phyloP scores from a whole-genome alignment of 2,329 filamentous ascomycete genomes.

The Hypoxylon sp. region DNA sequence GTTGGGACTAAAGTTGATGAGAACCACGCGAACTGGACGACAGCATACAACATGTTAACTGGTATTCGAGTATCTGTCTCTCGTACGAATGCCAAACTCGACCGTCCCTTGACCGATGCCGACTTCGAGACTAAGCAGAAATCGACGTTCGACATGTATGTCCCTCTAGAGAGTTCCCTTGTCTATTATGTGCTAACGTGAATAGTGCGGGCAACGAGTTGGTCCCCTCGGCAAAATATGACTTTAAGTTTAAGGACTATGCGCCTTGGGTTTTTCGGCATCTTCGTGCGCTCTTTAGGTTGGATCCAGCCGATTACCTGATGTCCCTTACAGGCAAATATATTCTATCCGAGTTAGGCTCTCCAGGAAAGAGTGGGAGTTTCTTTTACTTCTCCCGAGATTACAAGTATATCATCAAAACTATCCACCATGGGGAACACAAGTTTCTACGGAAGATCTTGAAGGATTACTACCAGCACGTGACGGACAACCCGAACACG shows the following conservation, averaged over 20 bases:
- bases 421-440: constrained; percentile 95
- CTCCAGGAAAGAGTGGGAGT: constrained; percentile 96
- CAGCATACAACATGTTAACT: constrained; percentile 99
- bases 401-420: constrained; percentile 99
- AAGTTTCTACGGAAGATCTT: constrained; percentile 87
- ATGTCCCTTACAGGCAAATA: constrained; percentile 99
- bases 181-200: constrained; percentile 54
- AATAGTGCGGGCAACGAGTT: constrained; percentile 92
- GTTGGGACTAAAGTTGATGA: constrained; percentile 99
- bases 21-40: constrained; percentile 96
- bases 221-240: constrained; percentile 97
- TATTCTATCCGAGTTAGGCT: constrained; percentile 96
- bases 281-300: constrained; percentile 86
- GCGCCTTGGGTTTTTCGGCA: constrained; percentile 99
- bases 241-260: constrained; percentile 99
- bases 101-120: constrained; percentile 87
- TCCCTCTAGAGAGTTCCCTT: constrained; percentile 42
- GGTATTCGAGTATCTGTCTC: constrained; percentile 98
- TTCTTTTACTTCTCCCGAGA: constrained; percentile 99
- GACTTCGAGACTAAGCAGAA: constrained; percentile 97
- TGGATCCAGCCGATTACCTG: constrained; percentile 97
- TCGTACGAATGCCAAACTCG: constrained; percentile 95
- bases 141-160: constrained; percentile 98
- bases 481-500: constrained; percentile 94
- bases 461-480: constrained; percentile 93